Conservation (phyloP, 345 rosid species). For the Physaria fendleri region DNA sequence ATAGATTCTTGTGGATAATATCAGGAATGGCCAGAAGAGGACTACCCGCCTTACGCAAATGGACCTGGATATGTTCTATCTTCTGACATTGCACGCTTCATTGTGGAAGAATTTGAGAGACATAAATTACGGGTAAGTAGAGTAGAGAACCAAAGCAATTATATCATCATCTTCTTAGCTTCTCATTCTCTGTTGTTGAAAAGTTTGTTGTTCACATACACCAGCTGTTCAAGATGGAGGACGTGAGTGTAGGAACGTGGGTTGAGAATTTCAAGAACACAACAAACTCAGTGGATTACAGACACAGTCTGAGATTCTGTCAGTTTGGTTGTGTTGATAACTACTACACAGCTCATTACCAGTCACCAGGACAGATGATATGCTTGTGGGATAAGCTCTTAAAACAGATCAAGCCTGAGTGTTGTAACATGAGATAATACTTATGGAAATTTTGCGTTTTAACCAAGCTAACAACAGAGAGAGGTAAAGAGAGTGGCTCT, state of each 20-base stretch:
- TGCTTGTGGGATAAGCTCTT: slow-evolving; percentile 59
- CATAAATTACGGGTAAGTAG: slow-evolving; percentile 59
- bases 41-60: slow-evolving; percentile 75
- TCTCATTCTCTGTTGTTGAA: slow-evolving; percentile 4
- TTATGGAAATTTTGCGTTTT: no score
- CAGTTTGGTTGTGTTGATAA: slow-evolving; percentile 67
- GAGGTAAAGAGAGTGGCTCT: no score
- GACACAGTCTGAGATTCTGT: slow-evolving; percentile 62
- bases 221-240: slow-evolving; percentile 89
- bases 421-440: slow-evolving; percentile 67
- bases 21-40: slow-evolving; percentile 87
- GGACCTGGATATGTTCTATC: slow-evolving; percentile 77
- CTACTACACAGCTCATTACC: slow-evolving; percentile 73
- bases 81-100: slow-evolving; percentile 44
- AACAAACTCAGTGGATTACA: slow-evolving; percentile 46
- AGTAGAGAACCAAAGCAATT: no score
- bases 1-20: no score
- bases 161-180: background rate
- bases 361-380: slow-evolving; percentile 71
- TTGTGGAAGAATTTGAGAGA: slow-evolving; percentile 56
- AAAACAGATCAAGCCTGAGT: slow-evolving; percentile 38
- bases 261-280: slow-evolving; percentile 61
- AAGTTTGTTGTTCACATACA: no score
- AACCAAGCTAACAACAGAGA: no score
- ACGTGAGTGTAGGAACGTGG: slow-evolving; percentile 89